Evolutionary conservation across 441 rosid genomes (phyloP), one percentile per base, ranked within the genome.

Genomic region (Gossypium gossypioides): DNA sequence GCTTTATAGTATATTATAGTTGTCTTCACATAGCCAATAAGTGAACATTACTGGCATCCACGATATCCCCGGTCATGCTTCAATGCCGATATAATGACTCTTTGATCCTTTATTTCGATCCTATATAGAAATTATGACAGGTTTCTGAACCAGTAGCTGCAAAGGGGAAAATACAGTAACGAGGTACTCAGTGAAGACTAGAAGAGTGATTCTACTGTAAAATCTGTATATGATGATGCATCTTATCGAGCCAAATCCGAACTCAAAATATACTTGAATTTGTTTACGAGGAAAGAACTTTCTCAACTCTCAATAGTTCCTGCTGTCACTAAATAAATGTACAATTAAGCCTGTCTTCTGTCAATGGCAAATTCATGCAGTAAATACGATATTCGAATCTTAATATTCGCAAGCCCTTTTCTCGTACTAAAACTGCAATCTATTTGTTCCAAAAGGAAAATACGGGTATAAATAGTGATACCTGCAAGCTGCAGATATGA

Each of bases 131-230:
- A 37, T 7, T 37, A 37, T 37, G 12, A 37, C 44, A 8, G 10
- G 44, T 34, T 34, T 34, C 42, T 1, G 42, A 34, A 34, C 42
- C 42, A 34, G 42, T 34, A 34, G 42, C 44, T 1, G 44, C 12
- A 37, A 37, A 6, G 93, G 87, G 58, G 96, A 81, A 69, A 80
- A 15, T 84, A 82, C 0, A 84, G 86, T 7, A 96, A 87, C 4
- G 96, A 87, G 58, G 96, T 89, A 78, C 34, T 81, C 81, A 89
- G 95, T 10, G 97, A 84, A 66, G 42, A 37, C 44, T 37, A 66
- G 87, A 81, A 0, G 87, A 86, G 19, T 78, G 55, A 15, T 50
- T 15, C 9, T 51, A 51, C 55, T 77, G 77, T 76, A 34, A 54
- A 4, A 10, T 72, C 5, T 79, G 83, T 76, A 74, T 40, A 77